Conservation (phyloP, 305 asterid genomes). For the Solanum hybrid region DNA sequence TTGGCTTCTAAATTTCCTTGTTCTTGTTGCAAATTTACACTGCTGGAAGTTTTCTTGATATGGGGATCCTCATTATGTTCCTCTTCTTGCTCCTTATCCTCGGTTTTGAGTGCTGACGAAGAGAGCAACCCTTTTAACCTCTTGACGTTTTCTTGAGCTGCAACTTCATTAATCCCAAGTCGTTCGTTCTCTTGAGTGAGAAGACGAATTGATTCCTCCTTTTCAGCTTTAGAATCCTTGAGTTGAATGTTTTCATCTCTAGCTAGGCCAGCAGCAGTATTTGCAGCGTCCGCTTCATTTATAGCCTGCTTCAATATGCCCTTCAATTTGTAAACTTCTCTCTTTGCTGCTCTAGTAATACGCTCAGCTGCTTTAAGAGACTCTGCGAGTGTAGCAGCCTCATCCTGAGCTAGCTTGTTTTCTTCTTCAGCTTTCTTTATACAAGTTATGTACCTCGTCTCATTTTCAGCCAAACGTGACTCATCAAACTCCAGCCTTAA, state of each 20-base stretch:
- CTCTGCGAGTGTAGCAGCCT: constrained; percentile 28
- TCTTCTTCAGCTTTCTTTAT: constrained; percentile 70
- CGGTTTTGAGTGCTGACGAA: constrained; percentile 23
- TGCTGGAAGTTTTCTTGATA: constrained; percentile 29
- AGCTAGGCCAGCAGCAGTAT: constrained; percentile 60
- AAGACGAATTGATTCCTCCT: constrained; percentile 56
- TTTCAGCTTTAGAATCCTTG: constrained; percentile 52
- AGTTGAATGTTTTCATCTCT: constrained; percentile 63
- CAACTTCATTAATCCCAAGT: constrained; percentile 50
- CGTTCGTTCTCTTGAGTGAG: constrained; percentile 60
- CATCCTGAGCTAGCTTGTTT: constrained; percentile 30
- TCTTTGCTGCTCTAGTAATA: constrained; percentile 35
- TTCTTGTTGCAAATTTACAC: constrained; percentile 34
- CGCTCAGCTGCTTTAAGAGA: constrained; percentile 40
- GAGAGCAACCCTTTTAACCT: constrained; percentile 51
- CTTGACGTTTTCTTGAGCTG: constrained; percentile 56
- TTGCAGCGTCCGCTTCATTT: constrained; percentile 70
- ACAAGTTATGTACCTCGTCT: constrained; percentile 58
- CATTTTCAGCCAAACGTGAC: constrained; percentile 58
- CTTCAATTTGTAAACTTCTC: constrained; percentile 47
- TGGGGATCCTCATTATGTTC: not conserved
- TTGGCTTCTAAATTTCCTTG: constrained; percentile 4
- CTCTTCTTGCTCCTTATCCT: constrained; percentile 20
- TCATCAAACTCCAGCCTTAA: constrained; percentile 68
- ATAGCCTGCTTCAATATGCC: constrained; percentile 70